These are phyloP conservation scores for Mucor circinelloides DNA, from an alignment of 371 early-diverging fungal species.

Conservation along the genomic window DNA sequence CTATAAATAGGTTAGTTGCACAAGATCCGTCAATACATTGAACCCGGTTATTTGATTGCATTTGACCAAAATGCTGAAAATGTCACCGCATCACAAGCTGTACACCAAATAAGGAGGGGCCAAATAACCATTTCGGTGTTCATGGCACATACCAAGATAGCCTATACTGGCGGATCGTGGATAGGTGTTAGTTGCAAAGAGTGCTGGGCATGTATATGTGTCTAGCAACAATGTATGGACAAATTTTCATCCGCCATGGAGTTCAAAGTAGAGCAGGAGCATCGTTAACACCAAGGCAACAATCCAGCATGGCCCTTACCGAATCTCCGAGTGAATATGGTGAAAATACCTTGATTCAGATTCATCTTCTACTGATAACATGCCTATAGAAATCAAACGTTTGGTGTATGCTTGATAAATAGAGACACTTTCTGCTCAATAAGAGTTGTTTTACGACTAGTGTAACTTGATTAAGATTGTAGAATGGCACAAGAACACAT, in stretches of 20 bases:
- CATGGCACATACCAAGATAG: background rate
- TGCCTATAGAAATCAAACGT: background rate
- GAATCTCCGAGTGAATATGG: background rate
- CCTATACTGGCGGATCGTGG: too few species aligned
- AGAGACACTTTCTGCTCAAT: background rate
- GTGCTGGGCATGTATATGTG: background rate
- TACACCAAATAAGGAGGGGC: background rate
- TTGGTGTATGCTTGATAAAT: background rate
- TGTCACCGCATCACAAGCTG: background rate
- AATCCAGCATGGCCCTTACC: background rate
- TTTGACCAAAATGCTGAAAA: background rate
- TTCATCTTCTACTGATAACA: background rate
- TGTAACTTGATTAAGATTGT: background rate
- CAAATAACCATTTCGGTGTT: background rate
- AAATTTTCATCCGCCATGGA: background rate
- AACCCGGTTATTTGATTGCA: background rate
- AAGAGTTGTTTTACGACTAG: background rate
- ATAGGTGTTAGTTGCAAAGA: background rate
- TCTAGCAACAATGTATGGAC: background rate
- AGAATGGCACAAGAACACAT: background rate
- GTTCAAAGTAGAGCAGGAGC: background rate
- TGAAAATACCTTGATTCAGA: background rate
- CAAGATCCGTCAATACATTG: background rate
- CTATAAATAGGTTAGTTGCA: background rate
- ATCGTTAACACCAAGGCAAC: background rate